phyloP scores from a whole-genome alignment of 2,329 filamentous ascomycete genomes.

The Chrysoporthe puriensis region DNA sequence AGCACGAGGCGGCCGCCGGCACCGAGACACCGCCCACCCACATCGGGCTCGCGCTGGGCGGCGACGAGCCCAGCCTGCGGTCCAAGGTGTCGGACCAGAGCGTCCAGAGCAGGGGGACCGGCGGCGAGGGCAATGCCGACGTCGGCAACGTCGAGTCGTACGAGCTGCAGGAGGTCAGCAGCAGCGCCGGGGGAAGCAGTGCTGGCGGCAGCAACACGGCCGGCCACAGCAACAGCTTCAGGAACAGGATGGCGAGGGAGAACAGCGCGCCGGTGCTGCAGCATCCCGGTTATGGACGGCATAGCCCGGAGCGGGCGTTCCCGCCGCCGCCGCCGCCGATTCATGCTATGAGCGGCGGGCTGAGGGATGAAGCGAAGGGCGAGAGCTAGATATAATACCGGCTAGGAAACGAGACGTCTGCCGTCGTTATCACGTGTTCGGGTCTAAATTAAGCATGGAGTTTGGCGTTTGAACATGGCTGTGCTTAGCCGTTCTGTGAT shows the following conservation, averaged over 20 bases:
- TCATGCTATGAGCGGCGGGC: constrained; percentile 27
- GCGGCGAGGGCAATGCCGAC: constrained; percentile 10
- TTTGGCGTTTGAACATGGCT: constrained; percentile 11
- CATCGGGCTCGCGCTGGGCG: constrained; percentile 50
- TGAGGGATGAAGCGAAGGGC: constrained; percentile 26
- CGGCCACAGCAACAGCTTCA: constrained; percentile 25
- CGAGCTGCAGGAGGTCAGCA: constrained; percentile 52
- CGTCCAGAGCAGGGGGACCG: constrained; percentile 34
- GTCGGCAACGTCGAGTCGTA: constrained; percentile 45
- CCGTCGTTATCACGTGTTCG: neutral
- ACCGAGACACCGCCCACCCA: constrained; percentile 32
- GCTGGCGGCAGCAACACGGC: constrained; percentile 26
- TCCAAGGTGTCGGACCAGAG: constrained; percentile 37
- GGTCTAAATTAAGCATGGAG: constrained; percentile 23
- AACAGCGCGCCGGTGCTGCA: constrained; percentile 47
- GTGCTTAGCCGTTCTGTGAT: neutral
- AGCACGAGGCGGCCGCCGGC: constrained; percentile 16
- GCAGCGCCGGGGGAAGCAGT: constrained; percentile 25
- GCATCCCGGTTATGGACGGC: constrained; percentile 52
- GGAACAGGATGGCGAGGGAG: constrained; percentile 31
- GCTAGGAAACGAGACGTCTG: neutral
- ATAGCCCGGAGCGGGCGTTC: constrained; percentile 32
- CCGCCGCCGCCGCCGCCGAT: constrained; percentile 23
- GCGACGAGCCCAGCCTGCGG: constrained; percentile 39
- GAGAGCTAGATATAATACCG: neutral